Percentiles rank a stretch among this genome's conserved stretches.
These are phyloP conservation scores for Pseudogymnoascus sp. DNA, from an alignment of 2,329 filamentous ascomycete species.

Conservation along the genomic window DNA sequence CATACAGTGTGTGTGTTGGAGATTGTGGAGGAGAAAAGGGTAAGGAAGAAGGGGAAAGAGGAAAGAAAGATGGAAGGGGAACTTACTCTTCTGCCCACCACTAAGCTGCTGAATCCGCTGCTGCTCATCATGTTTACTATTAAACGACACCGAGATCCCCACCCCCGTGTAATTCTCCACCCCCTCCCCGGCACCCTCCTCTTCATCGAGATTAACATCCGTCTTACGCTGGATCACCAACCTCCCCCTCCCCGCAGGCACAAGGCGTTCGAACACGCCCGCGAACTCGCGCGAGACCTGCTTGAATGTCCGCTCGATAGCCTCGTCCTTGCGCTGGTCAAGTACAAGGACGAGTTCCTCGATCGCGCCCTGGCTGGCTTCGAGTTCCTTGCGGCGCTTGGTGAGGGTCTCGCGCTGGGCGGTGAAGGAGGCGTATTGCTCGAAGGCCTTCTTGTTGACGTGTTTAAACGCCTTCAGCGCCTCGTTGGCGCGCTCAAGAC, in stretches of 20 bases:
- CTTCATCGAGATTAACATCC: conserved; percentile 58
- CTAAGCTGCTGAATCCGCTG: conserved; percentile 96
- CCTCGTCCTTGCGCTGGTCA: conserved; percentile 93
- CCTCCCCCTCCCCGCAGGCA: conserved; percentile 84
- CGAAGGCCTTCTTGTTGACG: conserved; percentile 99
- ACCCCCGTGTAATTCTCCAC: conserved; percentile 97
- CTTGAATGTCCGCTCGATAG: conserved; percentile 96
- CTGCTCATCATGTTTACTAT: conserved; percentile 96
- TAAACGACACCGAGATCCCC: conserved; percentile 95
- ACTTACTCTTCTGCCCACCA: conserved; percentile 92
- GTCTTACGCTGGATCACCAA: conserved; percentile 88
- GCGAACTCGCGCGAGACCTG: conserved; percentile 93
- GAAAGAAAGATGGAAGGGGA: too few species aligned
- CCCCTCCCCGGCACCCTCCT: conserved; percentile 62
- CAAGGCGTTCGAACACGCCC: conserved; percentile 87
- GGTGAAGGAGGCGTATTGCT: conserved; percentile 97
- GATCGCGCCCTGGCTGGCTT: conserved; percentile 78
- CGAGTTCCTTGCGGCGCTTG: conserved; percentile 77
- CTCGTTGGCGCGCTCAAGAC: conserved; percentile 85
- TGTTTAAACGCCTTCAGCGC: conserved; percentile 93
- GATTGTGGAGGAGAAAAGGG: too few species aligned
- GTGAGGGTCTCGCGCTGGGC: conserved; percentile 82
- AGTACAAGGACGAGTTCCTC: conserved; percentile 87
- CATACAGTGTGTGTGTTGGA: too few species aligned
- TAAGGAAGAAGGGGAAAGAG: not conserved